These are phyloP conservation scores for Skeletonema grethae DNA, from an alignment of 108 stramenopile species.

Conservation along the genomic window DNA sequence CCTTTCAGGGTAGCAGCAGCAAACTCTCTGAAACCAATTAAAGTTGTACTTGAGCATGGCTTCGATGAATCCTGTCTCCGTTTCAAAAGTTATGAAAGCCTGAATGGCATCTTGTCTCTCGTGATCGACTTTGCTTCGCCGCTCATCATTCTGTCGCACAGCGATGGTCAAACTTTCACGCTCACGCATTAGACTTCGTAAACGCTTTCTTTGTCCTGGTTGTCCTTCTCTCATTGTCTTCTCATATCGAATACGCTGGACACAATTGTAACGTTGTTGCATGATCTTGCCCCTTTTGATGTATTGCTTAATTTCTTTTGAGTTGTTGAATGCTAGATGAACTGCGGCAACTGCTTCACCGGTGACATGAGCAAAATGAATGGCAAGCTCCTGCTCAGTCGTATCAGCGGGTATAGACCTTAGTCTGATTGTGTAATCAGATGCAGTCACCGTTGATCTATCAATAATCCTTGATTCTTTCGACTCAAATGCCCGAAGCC, in stretches of 20 bases:
- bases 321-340: slow-evolving; percentile 64
- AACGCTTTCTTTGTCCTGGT: slow-evolving; percentile 25
- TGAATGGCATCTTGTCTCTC: slow-evolving; percentile 50
- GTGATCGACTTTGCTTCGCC: slow-evolving; percentile 24
- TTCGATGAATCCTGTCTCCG: slow-evolving; percentile 48
- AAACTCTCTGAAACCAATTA: slow-evolving; percentile 46
- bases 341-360: slow-evolving; percentile 56
- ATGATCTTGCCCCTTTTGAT: slow-evolving; percentile 56
- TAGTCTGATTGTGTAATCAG: slow-evolving; percentile 59
- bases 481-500: slow-evolving; percentile 62
- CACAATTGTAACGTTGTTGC: slow-evolving; percentile 45
- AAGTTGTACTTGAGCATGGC: slow-evolving; percentile 52
- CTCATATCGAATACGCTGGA: slow-evolving; percentile 56
- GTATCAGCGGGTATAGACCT: slow-evolving; percentile 51
- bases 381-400: slow-evolving; percentile 53
- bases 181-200: slow-evolving; percentile 37
- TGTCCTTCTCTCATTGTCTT: slow-evolving; percentile 34
- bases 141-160: slow-evolving; percentile 47
- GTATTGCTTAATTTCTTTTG: slow-evolving; percentile 57
- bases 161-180: slow-evolving; percentile 37
- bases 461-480: slow-evolving; percentile 52
- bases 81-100: slow-evolving; percentile 70
- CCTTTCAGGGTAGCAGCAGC: slow-evolving; percentile 49
- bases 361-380: slow-evolving; percentile 55
- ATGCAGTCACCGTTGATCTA: slow-evolving; percentile 52